Evolutionary conservation across 2,329 filamentous ascomycete species (phyloP).

Genomic region (Clonostachys rhizophaga): DNA sequence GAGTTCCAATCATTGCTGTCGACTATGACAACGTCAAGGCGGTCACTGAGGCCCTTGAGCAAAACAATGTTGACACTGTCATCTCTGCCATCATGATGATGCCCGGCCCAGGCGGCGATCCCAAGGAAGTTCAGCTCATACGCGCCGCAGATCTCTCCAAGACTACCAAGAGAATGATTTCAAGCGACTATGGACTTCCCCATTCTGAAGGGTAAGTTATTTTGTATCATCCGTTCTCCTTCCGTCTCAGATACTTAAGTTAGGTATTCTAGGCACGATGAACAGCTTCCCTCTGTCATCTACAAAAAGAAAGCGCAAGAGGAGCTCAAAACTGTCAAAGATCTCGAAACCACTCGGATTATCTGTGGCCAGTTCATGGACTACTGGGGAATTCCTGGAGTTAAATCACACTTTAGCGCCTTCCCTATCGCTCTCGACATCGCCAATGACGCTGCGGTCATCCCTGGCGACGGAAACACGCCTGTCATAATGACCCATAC

Average conservation of each 20-base stretch:
- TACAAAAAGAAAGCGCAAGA: neutral
- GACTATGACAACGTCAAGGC: constrained; percentile 16
- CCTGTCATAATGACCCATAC: constrained; percentile 41
- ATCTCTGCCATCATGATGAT: constrained; percentile 32
- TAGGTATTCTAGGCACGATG: neutral
- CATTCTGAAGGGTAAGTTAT: neutral
- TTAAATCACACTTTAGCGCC: constrained; percentile 23
- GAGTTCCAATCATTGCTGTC: constrained; percentile 13
- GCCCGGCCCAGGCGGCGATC: constrained; percentile 13
- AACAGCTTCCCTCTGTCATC: neutral
- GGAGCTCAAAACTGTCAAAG: neutral
- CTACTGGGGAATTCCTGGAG: constrained; percentile 31
- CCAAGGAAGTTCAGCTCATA: constrained; percentile 32
- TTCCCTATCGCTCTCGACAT: constrained; percentile 38
- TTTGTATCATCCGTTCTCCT: no score
- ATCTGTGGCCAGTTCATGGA: constrained; percentile 38
- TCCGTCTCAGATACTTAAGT: no score
- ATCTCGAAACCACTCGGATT: neutral
- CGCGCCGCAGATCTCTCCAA: constrained; percentile 30
- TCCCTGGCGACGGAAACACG: constrained; percentile 41
- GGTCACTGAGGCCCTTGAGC: constrained; percentile 16
- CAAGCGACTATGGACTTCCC: constrained; percentile 33
- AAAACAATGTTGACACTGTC: constrained; percentile 35
- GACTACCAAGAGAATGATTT: constrained; percentile 30
- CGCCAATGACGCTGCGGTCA: constrained; percentile 32